Evolutionary conservation across 352 stramenopile species (phyloP).

Genomic region (Phytophthora idaei): DNA sequence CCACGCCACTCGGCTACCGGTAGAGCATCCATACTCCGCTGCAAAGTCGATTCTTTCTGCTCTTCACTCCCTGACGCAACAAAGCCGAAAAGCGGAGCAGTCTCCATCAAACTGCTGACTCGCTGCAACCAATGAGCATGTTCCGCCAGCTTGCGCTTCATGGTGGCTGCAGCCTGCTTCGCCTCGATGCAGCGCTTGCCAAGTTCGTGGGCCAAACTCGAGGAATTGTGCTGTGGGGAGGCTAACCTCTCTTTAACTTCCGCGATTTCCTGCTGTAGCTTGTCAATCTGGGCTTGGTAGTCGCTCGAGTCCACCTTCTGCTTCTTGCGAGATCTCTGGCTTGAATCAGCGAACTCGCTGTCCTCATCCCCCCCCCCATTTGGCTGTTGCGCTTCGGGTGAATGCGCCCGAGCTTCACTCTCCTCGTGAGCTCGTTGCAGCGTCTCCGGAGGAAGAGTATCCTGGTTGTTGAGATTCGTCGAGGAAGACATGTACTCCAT

Average conservation of each 20-base stretch:
- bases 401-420: neutral
- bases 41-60: neutral
- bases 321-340: slow-evolving; percentile 46
- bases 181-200: slow-evolving; percentile 41
- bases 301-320: slow-evolving; percentile 53
- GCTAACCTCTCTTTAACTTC: slow-evolving; percentile 34
- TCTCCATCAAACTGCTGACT: slow-evolving; percentile 54
- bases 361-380: slow-evolving; percentile 9
- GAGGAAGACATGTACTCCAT: slow-evolving; percentile 28
- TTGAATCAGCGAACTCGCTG: slow-evolving; percentile 9
- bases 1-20: slow-evolving; percentile 31
- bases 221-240: slow-evolving; percentile 1
- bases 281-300: slow-evolving; percentile 39
- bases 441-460: slow-evolving; percentile 14
- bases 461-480: slow-evolving; percentile 22
- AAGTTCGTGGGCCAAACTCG: slow-evolving; percentile 9
- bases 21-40: slow-evolving; percentile 24
- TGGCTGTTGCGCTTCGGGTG: neutral
- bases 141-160: slow-evolving; percentile 55
- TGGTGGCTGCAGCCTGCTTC: slow-evolving; percentile 38
- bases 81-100: slow-evolving; percentile 54
- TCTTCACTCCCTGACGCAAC: slow-evolving; percentile 3
- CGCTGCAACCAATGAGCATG: slow-evolving; percentile 56
- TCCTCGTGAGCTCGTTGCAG: slow-evolving; percentile 22
- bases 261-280: slow-evolving; percentile 42